A percentile compares a stretch with the other conserved stretches of the same genome.
These are phyloP conservation scores for Diplodia scrobiculata DNA, from an alignment of 2,329 filamentous ascomycete species.

Conservation along the genomic window DNA sequence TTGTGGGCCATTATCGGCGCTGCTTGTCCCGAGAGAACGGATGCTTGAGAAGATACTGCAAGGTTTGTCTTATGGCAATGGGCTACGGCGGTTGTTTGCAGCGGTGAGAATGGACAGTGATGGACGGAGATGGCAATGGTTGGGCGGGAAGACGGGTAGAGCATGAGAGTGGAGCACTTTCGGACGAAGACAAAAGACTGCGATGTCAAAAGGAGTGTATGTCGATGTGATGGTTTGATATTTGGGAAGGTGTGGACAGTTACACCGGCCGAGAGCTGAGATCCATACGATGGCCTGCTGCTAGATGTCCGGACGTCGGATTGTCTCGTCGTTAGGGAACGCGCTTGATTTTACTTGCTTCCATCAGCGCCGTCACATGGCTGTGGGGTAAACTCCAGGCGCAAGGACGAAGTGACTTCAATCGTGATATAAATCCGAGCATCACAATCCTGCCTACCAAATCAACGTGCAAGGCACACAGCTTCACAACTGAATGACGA, in stretches of 20 bases:
- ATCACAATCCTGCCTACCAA: no score
- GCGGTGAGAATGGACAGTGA: background rate
- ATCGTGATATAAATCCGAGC: background rate
- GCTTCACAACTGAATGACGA: no score
- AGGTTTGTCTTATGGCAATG: background rate
- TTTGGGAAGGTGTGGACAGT: no score
- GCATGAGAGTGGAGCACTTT: background rate
- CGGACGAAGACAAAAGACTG: background rate
- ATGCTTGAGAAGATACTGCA: background rate
- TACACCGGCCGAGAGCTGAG: background rate
- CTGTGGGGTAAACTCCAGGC: background rate
- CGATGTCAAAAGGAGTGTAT: background rate
- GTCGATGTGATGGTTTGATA: background rate
- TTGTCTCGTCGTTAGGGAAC: background rate
- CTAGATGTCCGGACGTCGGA: background rate
- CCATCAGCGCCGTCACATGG: background rate
- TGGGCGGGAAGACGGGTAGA: background rate
- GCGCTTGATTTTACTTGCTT: background rate
- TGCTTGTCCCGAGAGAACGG: background rate
- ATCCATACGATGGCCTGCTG: background rate
- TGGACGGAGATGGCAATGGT: no score
- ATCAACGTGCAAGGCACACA: no score
- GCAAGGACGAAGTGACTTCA: background rate
- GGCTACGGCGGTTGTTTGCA: background rate
- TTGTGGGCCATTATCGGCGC: background rate